Base-by-base conservation (phyloP, 2,329 filamentous ascomycete genomes). In the Fusarium mexicanum region DNA sequence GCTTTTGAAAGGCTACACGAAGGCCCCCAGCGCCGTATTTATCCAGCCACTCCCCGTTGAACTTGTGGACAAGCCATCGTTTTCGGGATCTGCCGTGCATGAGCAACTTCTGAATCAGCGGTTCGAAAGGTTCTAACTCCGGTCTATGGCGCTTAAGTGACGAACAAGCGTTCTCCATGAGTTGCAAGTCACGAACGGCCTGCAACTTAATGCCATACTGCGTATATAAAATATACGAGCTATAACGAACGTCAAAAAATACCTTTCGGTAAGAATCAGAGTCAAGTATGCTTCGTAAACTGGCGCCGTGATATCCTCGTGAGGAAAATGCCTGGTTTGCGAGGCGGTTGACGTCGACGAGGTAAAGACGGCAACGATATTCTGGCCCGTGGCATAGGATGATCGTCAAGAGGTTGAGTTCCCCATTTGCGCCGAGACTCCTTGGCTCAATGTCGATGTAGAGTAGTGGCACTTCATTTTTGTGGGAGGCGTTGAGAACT, bases 81-180 rank as follows among this genome's bases (percentile, higher is more conserved):
- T 22, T 38, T 5, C 51, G 20, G 16, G 3, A 5, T 9, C 1
- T 9, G 0, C 48, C 31, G 17, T 5, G 6, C 3, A 4, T 2
- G 8, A 50, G 29, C 2, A 17, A 16, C 7, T 6, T 29, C 8
- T 38, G 5, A 8, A 40, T 20, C 5, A 38, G 2, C 8, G 35
- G 16, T 0, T 54, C 51, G 8, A 54, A 37, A 1, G 2, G 14
- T 4, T 29, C 3, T 6, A 54, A 2, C 12, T 26, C 2, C 20
- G 3, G 14, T n/a, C 14, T 38, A 4, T 40, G 1, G 14, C 5
- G 3, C 22, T 3, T 7, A 0, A 12, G 7, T 22, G 47, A 11
- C 20, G 24, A 14, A 18, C 10, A 5, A 8, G 51, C 35, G 3
- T 29, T 41, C 24, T 55, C 35, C 51, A 55, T 41, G 14, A 55